Evolutionary conservation across 2,329 filamentous ascomycete genomes (phyloP), one percentile per base, ranked within the genome.

Genomic region (Colletotrichum incanum): DNA sequence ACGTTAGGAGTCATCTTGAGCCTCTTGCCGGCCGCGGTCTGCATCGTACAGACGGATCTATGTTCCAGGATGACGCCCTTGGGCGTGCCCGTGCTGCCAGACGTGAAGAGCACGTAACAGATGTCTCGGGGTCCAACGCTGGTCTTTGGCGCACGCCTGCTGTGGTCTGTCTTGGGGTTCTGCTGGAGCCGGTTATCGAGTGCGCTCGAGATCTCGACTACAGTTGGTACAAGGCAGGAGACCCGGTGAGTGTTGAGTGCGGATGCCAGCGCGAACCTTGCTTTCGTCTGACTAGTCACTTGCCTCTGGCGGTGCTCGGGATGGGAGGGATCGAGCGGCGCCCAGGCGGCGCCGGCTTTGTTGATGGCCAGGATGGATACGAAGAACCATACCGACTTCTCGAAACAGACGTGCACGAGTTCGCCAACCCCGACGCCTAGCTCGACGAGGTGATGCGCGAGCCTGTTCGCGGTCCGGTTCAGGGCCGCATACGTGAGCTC

Each of bases 151-250:
- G 45, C 31, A 28, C 18, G 26, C 16, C 55, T 50, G 34, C 47
- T 28, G 64, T 59, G 37, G 47, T 52, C 37, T 23, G 47, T 3
- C 47, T 70, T 41, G 52, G 34, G 41, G 67, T 58, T 75, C 73
- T 74, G 77, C 74, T 75, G 76, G 75, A 88, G 86, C 26, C 87
- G 83, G n/a, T 84, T 80, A 0, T 82, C 82, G 0, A 88, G 86
- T 1, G 79, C 83, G n/a, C 7, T 78, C 71, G 31, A 86, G 75
- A 0, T 81, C 82, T 28, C 81, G 77, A 34, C 80, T 78, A 47
- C 84, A 78, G 37, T 39, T 39, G 37, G 11, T 39, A 39, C 37
- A 11, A 39, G 37, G 11, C 37, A 5, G 37, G 37, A 5, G 3
- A 83, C 82, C 31, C 80, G 18, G 84, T 81, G 1, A 87, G 26